Evolutionary conservation across 176 grass and related monocot genomes (phyloP), one percentile per base, ranked within the genome.

Genomic region (Areca catechu): DNA sequence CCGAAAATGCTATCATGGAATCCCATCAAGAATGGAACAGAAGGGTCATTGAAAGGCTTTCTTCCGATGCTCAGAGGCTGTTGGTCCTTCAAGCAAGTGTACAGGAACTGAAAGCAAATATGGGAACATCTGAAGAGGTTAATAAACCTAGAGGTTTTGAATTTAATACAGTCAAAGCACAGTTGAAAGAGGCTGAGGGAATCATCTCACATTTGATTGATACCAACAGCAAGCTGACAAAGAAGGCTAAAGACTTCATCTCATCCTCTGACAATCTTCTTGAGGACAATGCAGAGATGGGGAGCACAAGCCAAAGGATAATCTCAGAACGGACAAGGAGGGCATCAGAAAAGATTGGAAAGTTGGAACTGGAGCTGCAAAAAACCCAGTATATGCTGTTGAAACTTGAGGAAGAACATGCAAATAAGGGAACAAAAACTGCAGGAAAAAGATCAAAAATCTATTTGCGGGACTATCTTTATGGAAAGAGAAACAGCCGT

Each of bases 381-480:
- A 72, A 84, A 56, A 74, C 81, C 67, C 93, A 92, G 65, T 69
- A 77, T 48, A 71, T 51, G 2, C 47, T 92, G 70, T 74, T 85
- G 30, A 85, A 85, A 52, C 70, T 88, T 14, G 87, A 92, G 69
- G 81, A 87, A 58, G 87, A 88, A 58, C 66, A 74, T 5, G 72
- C 68, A 51, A 84, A 61, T 57, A 54, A 69, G 29, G 82, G 82
- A 2, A 76, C 67, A 17, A 78, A 56, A 70, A 70, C 57, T 6
- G 73, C 70, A 62, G 77, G 73, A 71, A 62, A 73, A 0, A 80
- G 72, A 19, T 85, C 87, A 0, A 83, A 82, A 71, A 76, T 98
- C 29, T 83, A 80, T 66, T 77, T 98, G 12, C 78, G 85, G 54
- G 93, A 98, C 62, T 98, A 92, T 68, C 81, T 92, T 3, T 88